Percentiles rank a stretch among this genome's conserved stretches.
These are phyloP conservation scores for Teunomyces pallodes DNA, from an alignment of 805 yeast genomes.

Conservation along the genomic window DNA sequence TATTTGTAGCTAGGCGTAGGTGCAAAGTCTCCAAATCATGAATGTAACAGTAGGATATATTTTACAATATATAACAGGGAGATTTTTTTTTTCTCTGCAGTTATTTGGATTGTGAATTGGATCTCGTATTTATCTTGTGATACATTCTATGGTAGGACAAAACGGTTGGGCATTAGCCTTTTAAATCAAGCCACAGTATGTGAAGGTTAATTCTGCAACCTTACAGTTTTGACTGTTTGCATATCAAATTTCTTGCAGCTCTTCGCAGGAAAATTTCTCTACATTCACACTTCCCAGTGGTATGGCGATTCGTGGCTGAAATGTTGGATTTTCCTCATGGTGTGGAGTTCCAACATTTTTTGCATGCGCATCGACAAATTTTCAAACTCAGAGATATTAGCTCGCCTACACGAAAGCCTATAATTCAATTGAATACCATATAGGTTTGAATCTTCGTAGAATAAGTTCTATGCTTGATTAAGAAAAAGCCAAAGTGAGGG, in stretches of 20 bases:
- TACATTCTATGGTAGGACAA: background rate
- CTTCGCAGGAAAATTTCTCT: too few species aligned
- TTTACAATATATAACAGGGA: too few species aligned
- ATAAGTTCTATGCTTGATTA: too few species aligned
- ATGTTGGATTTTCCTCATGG: background rate
- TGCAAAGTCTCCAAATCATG: too few species aligned
- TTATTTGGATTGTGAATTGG: background rate
- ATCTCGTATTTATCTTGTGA: background rate
- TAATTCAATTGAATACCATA: background rate
- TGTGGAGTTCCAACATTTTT: background rate
- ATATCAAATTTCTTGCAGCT: too few species aligned
- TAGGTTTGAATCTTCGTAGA: too few species aligned
- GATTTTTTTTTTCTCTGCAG: background rate
- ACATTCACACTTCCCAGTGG: background rate
- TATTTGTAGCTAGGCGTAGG: too few species aligned
- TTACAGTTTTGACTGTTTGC: too few species aligned
- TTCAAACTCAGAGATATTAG: background rate
- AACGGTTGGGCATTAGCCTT: background rate
- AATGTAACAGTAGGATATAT: too few species aligned
- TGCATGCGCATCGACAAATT: background rate
- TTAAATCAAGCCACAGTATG: background rate
- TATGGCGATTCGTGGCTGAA: background rate
- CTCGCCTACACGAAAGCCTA: background rate
- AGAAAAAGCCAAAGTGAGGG: background rate
- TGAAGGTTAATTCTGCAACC: too few species aligned